Evolutionary conservation across 169 alveolate species (phyloP).

Genomic region (Cystoisospora suis): DNA sequence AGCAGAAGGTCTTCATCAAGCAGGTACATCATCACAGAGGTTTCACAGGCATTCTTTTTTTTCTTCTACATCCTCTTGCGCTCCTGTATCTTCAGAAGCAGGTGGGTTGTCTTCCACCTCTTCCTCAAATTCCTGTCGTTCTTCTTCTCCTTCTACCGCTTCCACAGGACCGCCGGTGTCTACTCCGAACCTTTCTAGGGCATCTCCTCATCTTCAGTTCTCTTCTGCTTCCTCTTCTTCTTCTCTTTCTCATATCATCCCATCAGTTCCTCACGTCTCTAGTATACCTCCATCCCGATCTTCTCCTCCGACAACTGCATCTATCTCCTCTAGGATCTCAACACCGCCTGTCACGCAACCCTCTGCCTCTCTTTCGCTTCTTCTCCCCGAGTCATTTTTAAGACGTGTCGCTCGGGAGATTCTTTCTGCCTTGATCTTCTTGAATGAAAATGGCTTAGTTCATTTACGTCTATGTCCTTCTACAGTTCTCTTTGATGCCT

Average conservation of each 20-base stretch:
- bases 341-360: not conserved
- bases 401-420: constrained; percentile 37
- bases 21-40: too few species aligned
- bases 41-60: too few species aligned
- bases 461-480: constrained; percentile 44
- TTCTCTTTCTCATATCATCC: too few species aligned
- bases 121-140: not conserved
- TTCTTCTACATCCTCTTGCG: too few species aligned
- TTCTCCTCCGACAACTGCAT: not conserved
- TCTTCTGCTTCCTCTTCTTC: not conserved
- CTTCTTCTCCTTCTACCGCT: not conserved
- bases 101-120: too few species aligned
- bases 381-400: constrained; percentile 17
- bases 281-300: too few species aligned
- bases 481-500: constrained; percentile 33
- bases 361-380: not conserved
- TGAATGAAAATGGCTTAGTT: constrained; percentile 35
- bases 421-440: constrained; percentile 35
- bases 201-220: not conserved
- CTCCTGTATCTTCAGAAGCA: too few species aligned
- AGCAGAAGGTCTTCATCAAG: not conserved
- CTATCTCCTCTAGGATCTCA: not conserved
- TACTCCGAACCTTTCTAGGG: too few species aligned
- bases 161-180: too few species aligned
- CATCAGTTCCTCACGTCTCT: too few species aligned